phyloP scores from a whole-genome alignment of 768 basidiomycete species.

The Crassisporium funariophilum region DNA sequence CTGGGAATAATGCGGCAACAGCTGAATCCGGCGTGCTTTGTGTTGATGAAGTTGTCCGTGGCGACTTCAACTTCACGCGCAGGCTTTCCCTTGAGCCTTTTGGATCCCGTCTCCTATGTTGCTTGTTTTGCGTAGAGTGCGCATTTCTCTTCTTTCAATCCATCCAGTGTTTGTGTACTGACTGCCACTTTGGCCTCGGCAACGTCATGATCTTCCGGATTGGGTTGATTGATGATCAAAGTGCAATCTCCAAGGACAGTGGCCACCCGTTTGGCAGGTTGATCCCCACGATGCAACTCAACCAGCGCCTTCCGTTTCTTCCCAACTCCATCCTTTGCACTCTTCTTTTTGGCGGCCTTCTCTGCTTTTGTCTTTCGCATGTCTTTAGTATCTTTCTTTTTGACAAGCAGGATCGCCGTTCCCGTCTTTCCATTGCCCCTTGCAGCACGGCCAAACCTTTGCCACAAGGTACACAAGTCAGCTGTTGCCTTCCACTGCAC shows the following conservation, averaged over 20 bases:
- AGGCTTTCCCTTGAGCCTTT: no score
- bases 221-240: not conserved
- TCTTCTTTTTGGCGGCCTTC: not conserved
- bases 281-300: not conserved
- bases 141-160: no score
- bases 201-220: not conserved
- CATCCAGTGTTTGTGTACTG: not conserved
- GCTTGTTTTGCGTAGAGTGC: no score
- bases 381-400: conserved; percentile 29
- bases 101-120: no score
- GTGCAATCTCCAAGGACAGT: not conserved
- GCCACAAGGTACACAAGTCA: conserved; percentile 30
- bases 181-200: not conserved
- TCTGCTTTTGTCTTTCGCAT: conserved; percentile 15
- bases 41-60: no score
- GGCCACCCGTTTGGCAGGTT: not conserved
- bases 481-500: conserved; percentile 34
- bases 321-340: not conserved
- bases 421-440: conserved; percentile 11
- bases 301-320: not conserved
- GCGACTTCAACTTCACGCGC: no score
- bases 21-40: no score
- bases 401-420: conserved; percentile 27
- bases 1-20: no score
- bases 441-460: conserved; percentile 34